These are phyloP conservation scores for Suhomyces choctaworum DNA, from an alignment of 1,139 yeast genomes.

Conservation along the genomic window DNA sequence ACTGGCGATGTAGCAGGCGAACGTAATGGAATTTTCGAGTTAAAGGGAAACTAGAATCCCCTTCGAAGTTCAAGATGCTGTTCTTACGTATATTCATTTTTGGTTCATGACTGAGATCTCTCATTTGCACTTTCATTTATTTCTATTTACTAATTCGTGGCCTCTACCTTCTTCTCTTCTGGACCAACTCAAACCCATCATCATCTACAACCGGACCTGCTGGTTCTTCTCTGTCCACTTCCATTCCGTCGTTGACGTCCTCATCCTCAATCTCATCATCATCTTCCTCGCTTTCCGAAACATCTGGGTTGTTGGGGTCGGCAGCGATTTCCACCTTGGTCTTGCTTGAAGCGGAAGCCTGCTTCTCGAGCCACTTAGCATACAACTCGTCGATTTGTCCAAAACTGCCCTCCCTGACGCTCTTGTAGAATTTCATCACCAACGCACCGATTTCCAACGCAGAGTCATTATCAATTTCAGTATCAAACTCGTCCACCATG, in stretches of 20 bases:
- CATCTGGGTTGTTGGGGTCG: conserved; percentile 64
- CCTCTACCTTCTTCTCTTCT: conserved; percentile 52
- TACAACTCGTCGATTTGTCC: conserved; percentile 59
- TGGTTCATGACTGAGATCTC: no score
- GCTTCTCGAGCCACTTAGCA: conserved; percentile 55
- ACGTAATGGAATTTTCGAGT: no score
- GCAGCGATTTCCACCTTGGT: conserved; percentile 43
- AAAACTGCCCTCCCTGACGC: conserved; percentile 57
- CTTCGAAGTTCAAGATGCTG: no score
- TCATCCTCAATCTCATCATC: conserved; percentile 46
- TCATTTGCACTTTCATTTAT: no score
- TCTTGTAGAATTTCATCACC: conserved; percentile 64
- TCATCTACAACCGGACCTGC: conserved; percentile 78
- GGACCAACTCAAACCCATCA: conserved; percentile 90
- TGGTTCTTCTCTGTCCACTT: conserved; percentile 41
- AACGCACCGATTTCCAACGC: conserved; percentile 72
- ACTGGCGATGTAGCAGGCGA: no score
- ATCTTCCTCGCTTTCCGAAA: conserved; percentile 46
- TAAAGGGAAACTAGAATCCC: no score
- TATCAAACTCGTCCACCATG: conserved; percentile 94
- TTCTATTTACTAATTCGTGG: no score
- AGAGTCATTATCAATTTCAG: conserved; percentile 83
- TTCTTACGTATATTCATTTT: no score
- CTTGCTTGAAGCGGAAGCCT: conserved; percentile 26
- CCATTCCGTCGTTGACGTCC: conserved; percentile 26